Base-by-base conservation (phyloP, 2,329 filamentous ascomycete species). In the Fusarium sp. region DNA sequence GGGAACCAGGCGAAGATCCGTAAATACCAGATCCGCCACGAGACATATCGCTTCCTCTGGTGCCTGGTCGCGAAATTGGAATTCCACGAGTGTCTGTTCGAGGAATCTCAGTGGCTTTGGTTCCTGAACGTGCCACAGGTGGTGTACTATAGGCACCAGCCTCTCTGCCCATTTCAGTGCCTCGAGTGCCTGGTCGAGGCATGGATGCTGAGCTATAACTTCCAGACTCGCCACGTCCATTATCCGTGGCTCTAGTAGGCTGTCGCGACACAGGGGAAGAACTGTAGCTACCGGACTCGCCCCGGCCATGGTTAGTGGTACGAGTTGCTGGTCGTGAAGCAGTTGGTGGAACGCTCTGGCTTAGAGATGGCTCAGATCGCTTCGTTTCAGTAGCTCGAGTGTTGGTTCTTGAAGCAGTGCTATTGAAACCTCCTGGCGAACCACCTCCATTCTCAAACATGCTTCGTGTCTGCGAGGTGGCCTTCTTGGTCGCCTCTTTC, bases 401-500 rank as follows among this genome's bases (percentile, higher is more conserved):
- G 38, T 73, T 72, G 15, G 69, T 53, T 33, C 75, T 69, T 1
- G 74, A 74, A n/a, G 78, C 56, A 15, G 81, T 73, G 26, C 76
- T 67, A 48, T 78, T 79, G 37, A 73, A 78, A 15, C 64, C 63
- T 17, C 69, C 71, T 30, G 68, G 42, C 54, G 80, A 79, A 53
- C 77, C 71, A 35, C 82, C 77, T 3, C 81, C 83, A 18, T 78
- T 79, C 3, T 82, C 85, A 80, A 97, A 96, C 84, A 98, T 91
- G 76, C 88, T 94, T 45, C 93, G 89, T 5, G 93, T 93, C 80
- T 98, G 93, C 48, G 91, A 89, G 26, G 92, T 90, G 77, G 95
- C 98, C 80, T 94, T 94, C 75, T 97, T 92, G 1, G 94, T 96
- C 7, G 95, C 93, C 80, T 97, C 93, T 78, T 97, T 93, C 97